Evolutionary conservation across 1,284 basidiomycete species (phyloP).

Genomic region (Gymnopus androsaceus): DNA sequence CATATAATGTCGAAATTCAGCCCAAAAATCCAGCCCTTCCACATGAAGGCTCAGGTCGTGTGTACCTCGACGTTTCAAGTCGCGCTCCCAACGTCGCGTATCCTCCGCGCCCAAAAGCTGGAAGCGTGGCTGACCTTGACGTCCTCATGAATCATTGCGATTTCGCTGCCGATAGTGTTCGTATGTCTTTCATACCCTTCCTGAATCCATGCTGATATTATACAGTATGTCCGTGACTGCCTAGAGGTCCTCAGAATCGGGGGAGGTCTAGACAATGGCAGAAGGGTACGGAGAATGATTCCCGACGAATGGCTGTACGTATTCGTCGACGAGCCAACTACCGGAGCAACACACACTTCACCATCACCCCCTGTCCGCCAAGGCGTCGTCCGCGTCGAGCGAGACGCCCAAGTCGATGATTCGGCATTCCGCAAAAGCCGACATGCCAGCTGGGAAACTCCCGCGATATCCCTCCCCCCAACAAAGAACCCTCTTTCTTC

Average conservation of each 20-base stretch:
- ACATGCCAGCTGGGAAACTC: conserved; percentile 40
- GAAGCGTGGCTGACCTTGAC: conserved; percentile 85
- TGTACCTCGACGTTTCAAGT: conserved; percentile 72
- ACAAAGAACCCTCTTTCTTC: conserved; percentile 54
- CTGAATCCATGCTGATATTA: conserved; percentile 2
- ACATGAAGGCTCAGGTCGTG: conserved; percentile 67
- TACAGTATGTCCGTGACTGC: conserved; percentile 78
- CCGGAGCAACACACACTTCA: conserved; percentile 26
- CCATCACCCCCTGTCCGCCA: conserved; percentile 38
- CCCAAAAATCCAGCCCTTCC: conserved; percentile 72
- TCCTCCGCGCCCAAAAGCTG: conserved; percentile 80
- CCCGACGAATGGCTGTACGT: conserved; percentile 71
- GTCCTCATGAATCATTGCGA: conserved; percentile 88
- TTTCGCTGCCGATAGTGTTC: conserved; percentile 73
- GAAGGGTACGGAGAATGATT: conserved; percentile 58
- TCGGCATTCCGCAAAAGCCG: conserved; percentile 42
- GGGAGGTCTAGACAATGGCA: conserved; percentile 69
- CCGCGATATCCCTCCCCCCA: conserved; percentile 35
- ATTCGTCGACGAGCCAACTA: conserved; percentile 54
- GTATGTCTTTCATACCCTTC: conserved; percentile 21
- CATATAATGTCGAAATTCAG: conserved; percentile 36
- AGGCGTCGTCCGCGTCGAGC: conserved; percentile 27
- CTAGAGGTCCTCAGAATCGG: conserved; percentile 74
- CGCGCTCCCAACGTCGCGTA: conserved; percentile 62
- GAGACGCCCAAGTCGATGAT: conserved; percentile 44